A percentile compares a stretch with the other conserved stretches of the same genome.
These are phyloP conservation scores for Apophysomyces variabilis DNA, from an alignment of 371 early-diverging fungal genomes.

Conservation along the genomic window DNA sequence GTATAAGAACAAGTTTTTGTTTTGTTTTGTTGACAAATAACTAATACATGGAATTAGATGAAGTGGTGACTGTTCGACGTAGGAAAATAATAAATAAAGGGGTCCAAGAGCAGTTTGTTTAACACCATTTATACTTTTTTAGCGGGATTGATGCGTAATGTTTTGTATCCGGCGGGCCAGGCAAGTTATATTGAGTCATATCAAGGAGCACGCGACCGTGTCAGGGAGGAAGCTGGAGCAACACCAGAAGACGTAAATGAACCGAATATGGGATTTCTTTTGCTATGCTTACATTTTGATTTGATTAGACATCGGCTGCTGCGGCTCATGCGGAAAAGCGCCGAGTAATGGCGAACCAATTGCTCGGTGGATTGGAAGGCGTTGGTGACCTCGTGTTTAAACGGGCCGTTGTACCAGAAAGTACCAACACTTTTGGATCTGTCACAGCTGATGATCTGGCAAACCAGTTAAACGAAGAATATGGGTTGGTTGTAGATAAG, in stretches of 20 bases:
- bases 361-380: slow-evolving; percentile 29
- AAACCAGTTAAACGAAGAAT: slow-evolving; percentile 41
- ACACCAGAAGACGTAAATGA: slow-evolving; percentile 9
- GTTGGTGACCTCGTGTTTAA: slow-evolving; percentile 35
- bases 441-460: slow-evolving; percentile 55
- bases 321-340: slow-evolving; percentile 5
- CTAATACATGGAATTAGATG: slow-evolving; percentile 29
- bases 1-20: not conserved
- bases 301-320: slow-evolving; percentile 7
- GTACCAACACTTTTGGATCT: slow-evolving; percentile 52
- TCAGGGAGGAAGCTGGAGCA: slow-evolving; percentile 17
- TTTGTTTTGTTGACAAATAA: not conserved
- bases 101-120: slow-evolving; percentile 5
- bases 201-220: slow-evolving; percentile 28
- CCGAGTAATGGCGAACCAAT: slow-evolving; percentile 22
- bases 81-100: slow-evolving; percentile 20
- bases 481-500: slow-evolving; percentile 41
- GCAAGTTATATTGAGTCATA: slow-evolving; percentile 39
- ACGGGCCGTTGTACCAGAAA: slow-evolving; percentile 49
- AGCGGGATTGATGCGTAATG: slow-evolving; percentile 61
- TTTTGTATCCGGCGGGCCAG: slow-evolving; percentile 47
- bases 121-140: slow-evolving; percentile 10
- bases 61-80: slow-evolving; percentile 54
- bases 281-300: not conserved
- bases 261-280: not conserved